Percentiles rank a stretch among this genome's conserved stretches.
Evolutionary conservation across 2,329 filamentous ascomycete species (phyloP).

Genomic region (Apiospora saccharicola): DNA sequence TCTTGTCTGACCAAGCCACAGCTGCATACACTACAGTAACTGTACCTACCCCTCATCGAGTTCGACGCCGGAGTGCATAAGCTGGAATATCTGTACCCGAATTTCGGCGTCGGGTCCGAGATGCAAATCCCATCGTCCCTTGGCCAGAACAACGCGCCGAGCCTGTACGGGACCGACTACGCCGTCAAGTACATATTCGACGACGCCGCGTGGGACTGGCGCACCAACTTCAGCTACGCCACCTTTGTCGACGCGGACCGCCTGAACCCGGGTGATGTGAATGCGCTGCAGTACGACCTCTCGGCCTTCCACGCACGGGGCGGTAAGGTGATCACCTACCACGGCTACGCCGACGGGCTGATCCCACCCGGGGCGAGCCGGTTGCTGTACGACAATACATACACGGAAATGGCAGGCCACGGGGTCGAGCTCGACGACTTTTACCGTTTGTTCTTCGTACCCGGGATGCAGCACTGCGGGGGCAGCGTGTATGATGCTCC

Average conservation of each 20-base stretch:
- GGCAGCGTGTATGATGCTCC: slow-evolving; percentile 52
- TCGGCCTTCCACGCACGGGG: slow-evolving; percentile 33
- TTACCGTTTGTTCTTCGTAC: slow-evolving; percentile 47
- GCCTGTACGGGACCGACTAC: slow-evolving; percentile 26
- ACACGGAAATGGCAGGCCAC: slow-evolving; percentile 27
- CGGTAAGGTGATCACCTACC: slow-evolving; percentile 42
- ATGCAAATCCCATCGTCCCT: slow-evolving; percentile 22
- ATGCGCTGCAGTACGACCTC: slow-evolving; percentile 33
- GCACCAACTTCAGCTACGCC: slow-evolving; percentile 26
- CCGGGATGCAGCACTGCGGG: slow-evolving; percentile 53
- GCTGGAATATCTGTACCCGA: slow-evolving; percentile 26
- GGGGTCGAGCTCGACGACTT: slow-evolving; percentile 42
- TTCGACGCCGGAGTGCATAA: slow-evolving; percentile 31
- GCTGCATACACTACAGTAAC: slow-evolving; percentile 45
- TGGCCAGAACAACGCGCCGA: slow-evolving; percentile 14
- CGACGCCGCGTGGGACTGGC: slow-evolving; percentile 27
- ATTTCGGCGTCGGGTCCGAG: slow-evolving; percentile 23
- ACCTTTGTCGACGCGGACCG: slow-evolving; percentile 23
- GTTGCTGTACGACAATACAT: slow-evolving; percentile 31
- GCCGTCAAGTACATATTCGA: slow-evolving; percentile 25
- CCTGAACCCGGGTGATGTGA: slow-evolving; percentile 26
- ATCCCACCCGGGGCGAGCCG: slow-evolving; percentile 33
- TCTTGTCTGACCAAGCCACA: slow-evolving; percentile 39
- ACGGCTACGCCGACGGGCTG: slow-evolving; percentile 39
- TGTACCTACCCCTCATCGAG: slow-evolving; percentile 49